phyloP scores from a whole-genome alignment of 176 grass and related monocot genomes.

The Aegilops speltoides region DNA sequence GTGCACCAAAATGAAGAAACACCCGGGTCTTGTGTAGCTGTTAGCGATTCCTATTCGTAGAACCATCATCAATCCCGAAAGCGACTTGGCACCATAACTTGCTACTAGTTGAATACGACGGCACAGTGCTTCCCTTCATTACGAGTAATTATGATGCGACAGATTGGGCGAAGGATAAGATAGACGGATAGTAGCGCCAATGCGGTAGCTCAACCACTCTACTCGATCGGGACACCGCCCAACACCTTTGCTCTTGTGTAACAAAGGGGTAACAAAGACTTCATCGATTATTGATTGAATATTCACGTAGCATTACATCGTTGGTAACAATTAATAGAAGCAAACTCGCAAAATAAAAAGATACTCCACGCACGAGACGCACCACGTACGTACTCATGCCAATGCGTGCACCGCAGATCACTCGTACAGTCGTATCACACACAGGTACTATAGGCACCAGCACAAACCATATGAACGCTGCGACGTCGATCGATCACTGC shows the following conservation, averaged over 20 bases:
- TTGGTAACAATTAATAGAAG: background rate
- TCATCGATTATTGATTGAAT: conserved; percentile 31
- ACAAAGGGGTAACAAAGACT: background rate
- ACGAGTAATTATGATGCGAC: background rate
- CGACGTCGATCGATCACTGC: background rate
- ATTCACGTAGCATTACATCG: background rate
- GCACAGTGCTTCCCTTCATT: background rate
- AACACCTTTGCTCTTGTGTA: background rate
- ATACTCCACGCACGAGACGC: conserved; percentile 18
- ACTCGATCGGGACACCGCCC: background rate
- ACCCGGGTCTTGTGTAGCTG: background rate
- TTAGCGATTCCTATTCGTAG: background rate
- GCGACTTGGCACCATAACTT: conserved; percentile 3
- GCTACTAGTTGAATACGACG: background rate
- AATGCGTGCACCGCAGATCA: background rate
- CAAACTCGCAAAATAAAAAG: background rate
- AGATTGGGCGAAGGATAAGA: background rate
- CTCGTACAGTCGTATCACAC: background rate
- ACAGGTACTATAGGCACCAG: background rate
- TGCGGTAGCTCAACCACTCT: conserved; percentile 10
- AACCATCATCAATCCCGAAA: background rate
- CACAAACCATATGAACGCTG: background rate
- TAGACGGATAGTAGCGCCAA: background rate
- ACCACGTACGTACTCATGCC: background rate
- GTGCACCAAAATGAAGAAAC: no score